A percentile compares a stretch with the other conserved stretches of the same genome.
Conservation (phyloP, 257 asterid genomes). For the Lantana camara region DNA sequence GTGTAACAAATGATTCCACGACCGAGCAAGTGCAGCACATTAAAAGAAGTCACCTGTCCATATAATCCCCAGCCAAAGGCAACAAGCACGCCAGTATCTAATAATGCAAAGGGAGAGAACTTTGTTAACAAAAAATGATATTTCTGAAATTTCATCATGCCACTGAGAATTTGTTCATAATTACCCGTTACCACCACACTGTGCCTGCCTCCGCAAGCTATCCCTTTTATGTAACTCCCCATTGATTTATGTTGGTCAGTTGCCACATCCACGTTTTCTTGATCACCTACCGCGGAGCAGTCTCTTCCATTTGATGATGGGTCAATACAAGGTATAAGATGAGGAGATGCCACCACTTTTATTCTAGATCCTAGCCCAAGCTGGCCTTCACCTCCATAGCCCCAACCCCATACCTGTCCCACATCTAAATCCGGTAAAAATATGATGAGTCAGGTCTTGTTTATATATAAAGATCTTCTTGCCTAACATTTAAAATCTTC, state of each 20-base stretch:
- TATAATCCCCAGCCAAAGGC: conserved; percentile 85
- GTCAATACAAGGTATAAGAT: conserved; percentile 69
- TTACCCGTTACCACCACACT: conserved; percentile 78
- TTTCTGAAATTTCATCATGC: conserved; percentile 2
- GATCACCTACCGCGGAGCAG: conserved; percentile 27
- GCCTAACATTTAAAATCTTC: conserved; percentile 61
- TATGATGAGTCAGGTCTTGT: conserved; percentile 58
- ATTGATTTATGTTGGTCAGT: conserved; percentile 31
- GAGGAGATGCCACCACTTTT: conserved; percentile 83
- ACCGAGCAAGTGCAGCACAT: background rate
- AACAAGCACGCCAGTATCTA: conserved; percentile 71
- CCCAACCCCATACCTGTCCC: conserved; percentile 98
- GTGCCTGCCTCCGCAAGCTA: conserved; percentile 87
- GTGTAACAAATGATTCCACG: too few species aligned
- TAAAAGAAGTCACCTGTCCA: conserved; percentile 57
- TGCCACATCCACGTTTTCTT: conserved; percentile 38
- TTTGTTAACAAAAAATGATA: background rate
- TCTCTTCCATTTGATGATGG: conserved; percentile 49
- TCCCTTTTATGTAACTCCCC: conserved; percentile 58
- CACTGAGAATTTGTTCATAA: background rate
- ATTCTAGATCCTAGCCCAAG: conserved; percentile 79
- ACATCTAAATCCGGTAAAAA: conserved; percentile 74
- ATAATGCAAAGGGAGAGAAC: conserved; percentile 13
- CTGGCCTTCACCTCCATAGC: conserved; percentile 93
- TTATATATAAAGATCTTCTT: conserved; percentile 45